Conservation (phyloP, 192 early-diverging fungal species). For the Pilaira anomala region DNA sequence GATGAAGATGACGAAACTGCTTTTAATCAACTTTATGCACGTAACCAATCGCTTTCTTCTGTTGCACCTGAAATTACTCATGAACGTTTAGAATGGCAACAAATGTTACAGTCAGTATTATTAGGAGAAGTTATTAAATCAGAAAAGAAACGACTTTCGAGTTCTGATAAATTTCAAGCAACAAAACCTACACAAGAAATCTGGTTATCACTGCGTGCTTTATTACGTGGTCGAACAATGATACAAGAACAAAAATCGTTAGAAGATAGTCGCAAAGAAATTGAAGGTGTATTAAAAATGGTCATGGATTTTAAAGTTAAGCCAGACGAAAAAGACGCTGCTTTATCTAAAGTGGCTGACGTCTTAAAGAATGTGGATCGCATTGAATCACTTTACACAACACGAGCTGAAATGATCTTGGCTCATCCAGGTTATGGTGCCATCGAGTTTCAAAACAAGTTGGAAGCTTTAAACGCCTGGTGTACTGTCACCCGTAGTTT, state of each 20-base stretch:
- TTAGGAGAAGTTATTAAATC: slow-evolving; percentile 80
- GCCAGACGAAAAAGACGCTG: slow-evolving; percentile 29
- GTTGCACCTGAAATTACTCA: slow-evolving; percentile 42
- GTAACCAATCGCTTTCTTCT: slow-evolving; percentile 16
- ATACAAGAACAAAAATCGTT: slow-evolving; percentile 66
- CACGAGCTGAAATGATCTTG: slow-evolving; percentile 53
- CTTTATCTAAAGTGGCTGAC: slow-evolving; percentile 62
- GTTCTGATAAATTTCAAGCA: slow-evolving; percentile 44
- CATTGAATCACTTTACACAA: slow-evolving; percentile 77
- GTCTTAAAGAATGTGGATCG: slow-evolving; percentile 74
- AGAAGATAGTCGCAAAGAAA: slow-evolving; percentile 60
- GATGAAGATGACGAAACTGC: slow-evolving; percentile 18
- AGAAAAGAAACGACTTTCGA: slow-evolving; percentile 70
- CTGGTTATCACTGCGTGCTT: slow-evolving; percentile 73
- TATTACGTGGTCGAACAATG: slow-evolving; percentile 55
- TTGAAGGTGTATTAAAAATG: slow-evolving; percentile 52
- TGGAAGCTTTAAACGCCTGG: slow-evolving; percentile 77
- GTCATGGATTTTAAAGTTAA: slow-evolving; percentile 59
- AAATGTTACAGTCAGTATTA: slow-evolving; percentile 78
- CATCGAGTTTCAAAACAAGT: slow-evolving; percentile 59
- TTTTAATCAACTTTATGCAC: slow-evolving; percentile 24
- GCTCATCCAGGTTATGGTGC: slow-evolving; percentile 71
- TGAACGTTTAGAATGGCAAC: slow-evolving; percentile 83
- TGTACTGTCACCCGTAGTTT: slow-evolving; percentile 68
- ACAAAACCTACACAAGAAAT: slow-evolving; percentile 53